Evolutionary conservation across 768 basidiomycete genomes (phyloP), one percentile per base, ranked within the genome.

Genomic region (Amanita brunnescens): DNA sequence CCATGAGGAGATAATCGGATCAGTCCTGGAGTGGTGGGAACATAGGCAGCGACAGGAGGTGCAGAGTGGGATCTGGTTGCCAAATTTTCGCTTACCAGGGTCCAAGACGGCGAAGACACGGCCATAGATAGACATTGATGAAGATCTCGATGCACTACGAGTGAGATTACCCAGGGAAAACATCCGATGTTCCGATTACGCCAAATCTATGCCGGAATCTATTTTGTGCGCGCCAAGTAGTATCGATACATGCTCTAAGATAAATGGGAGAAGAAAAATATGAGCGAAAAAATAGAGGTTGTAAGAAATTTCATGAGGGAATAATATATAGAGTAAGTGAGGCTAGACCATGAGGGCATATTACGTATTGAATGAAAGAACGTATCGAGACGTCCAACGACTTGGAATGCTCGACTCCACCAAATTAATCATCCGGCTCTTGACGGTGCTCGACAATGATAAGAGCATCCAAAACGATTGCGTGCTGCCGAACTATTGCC

Each of bases 21-120:
- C 73, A 26, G 80, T 91, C 49, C 64, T 87, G 23, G 78, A 79
- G 34, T 91, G 88, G 88, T 80, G 77, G 74, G 67, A 70, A 16
- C 63, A 67, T 35, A 70, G 73, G 30, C 59, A 71, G 51, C 65
- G 64, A n/a, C 70, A 75, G 6, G 66, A 68, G 40, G 62, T 87
- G 41, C 70, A 64, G 54, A 80, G 84, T 16, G 85, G 85, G 1
- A 64, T 89, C 18, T 87, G 83, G 76, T 67, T 74, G 55, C 74
- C 79, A 21, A 81, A 76, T 1, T 61, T 79, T 52, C 7, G 26
- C 26, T 3, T 71, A 71, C 66, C 24, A 29, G 24, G 32, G 50
- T n/a, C 3, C 39, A 23, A 51, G 20, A 29, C 32, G 43, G 2
- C 43, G 35, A 33, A 33, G 21, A 20, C 12, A 34, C 9, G n/a